A percentile compares a stretch with the other conserved stretches of the same genome.
Evolutionary conservation across 1,284 basidiomycete species (phyloP).

Genomic region (Melanopsichium pennsylvanicum): DNA sequence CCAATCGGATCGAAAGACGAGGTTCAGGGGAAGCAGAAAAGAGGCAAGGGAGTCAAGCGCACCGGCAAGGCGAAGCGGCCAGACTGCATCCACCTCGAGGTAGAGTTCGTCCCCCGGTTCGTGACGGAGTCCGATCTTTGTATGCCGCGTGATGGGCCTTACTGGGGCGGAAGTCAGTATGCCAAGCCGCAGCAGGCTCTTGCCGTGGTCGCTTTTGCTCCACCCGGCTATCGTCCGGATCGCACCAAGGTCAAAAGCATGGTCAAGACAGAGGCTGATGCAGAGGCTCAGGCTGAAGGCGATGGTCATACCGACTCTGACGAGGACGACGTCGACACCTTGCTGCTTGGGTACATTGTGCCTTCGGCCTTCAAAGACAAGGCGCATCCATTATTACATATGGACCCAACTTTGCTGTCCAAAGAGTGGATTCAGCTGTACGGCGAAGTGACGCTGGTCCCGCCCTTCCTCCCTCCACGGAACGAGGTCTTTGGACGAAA

Average conservation of each 20-base stretch:
- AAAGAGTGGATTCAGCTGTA: conserved; percentile 41
- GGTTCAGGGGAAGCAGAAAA: neutral
- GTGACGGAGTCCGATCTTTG: neutral
- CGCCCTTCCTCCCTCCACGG: conserved; percentile 33
- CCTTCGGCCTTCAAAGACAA: conserved; percentile 28
- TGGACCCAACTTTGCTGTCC: conserved; percentile 19
- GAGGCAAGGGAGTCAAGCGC: neutral
- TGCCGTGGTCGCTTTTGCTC: conserved; percentile 25
- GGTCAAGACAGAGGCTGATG: neutral
- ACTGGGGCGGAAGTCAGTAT: neutral
- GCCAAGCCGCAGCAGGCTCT: conserved; percentile 8
- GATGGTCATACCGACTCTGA: neutral
- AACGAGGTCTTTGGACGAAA: conserved; percentile 16
- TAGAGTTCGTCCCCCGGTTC: conserved; percentile 24
- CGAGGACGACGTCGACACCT: conserved; percentile 7
- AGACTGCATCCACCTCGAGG: conserved; percentile 29
- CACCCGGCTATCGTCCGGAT: conserved; percentile 7
- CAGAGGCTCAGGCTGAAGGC: neutral
- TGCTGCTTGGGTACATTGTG: conserved; percentile 29
- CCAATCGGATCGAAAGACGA: neutral
- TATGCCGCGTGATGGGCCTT: conserved; percentile 1
- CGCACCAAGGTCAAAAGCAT: neutral
- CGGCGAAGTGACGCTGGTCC: conserved; percentile 33
- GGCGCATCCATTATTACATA: conserved; percentile 15
- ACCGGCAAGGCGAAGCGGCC: conserved; percentile 8